Evolutionary conservation across 805 yeast genomes (phyloP), one percentile per base, ranked within the genome.

Genomic region (Suhomyces xylopsoci): DNA sequence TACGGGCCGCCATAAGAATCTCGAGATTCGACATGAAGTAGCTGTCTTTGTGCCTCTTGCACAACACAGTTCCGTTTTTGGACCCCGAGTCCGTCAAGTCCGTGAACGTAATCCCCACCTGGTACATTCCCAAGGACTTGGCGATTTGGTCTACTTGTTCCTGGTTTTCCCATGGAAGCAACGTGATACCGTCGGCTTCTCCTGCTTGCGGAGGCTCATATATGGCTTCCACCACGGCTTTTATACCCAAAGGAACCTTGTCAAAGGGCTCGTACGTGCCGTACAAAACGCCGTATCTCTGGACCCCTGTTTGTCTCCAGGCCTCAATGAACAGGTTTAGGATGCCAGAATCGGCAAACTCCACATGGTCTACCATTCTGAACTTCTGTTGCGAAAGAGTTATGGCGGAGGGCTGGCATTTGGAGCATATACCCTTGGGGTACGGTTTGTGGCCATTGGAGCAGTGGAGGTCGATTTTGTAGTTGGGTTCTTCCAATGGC

Each of bases 331-430:
- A 94, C 36, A 80, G 76, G 67, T 94, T 90, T 50, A 94, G 81
- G 24, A 91, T 79, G 10, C 77, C 75, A 49, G 91, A 82, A 53
- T 82, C 83, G 22, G 90, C 83, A 67, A 92, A 89, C 67, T 94
- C 99, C 28, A 94, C 94, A 71, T 94, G 98, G 67, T 94, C 99
- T 26, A 96, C 97, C 96, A 94, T 90, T 61, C 99, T 81, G 68
- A 89, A 94, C 34, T 79, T 75, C 67, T 94, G 99, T 68, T 85
- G 91, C 68, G 88, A 96, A 56, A 94, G 76, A 0, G 98, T 92
- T 54, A 94, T 90, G 0, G 97, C 94, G 1, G 97, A 85, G 0
- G 99, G 98, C 69, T 93, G 98, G 70, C 99, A 93, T 68, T 91
- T 90, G 14, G 97, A 88, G 64, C 99, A 93, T 59, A 94, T 91